Percentiles rank a stretch among this genome's conserved stretches.
Conservation (phyloP, 2,329 filamentous ascomycete genomes). For the Dactylella cylindrospora region DNA sequence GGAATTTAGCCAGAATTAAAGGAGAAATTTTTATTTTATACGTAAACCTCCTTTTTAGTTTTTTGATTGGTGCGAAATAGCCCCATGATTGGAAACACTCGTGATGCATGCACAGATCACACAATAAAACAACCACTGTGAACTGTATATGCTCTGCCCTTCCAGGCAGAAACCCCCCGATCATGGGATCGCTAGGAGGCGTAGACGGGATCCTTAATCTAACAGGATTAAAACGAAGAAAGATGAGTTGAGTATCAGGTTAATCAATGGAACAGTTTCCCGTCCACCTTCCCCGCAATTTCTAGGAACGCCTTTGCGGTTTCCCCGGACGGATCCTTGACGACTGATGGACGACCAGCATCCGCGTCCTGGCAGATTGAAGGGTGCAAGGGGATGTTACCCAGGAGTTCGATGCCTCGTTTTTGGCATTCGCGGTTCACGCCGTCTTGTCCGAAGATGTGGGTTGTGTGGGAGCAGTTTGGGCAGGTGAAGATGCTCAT, state of each 20-base stretch:
- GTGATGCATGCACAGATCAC: too few species aligned
- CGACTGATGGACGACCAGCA: conserved; percentile 82
- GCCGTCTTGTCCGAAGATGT: conserved; percentile 69
- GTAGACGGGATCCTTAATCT: too few species aligned
- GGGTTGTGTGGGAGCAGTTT: conserved; percentile 71
- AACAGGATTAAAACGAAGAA: too few species aligned
- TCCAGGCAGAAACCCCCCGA: too few species aligned
- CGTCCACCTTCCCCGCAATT: conserved; percentile 63
- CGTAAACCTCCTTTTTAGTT: too few species aligned
- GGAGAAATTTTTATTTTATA: too few species aligned
- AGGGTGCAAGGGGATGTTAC: conserved; percentile 84
- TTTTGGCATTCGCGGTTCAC: conserved; percentile 70
- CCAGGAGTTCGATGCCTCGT: conserved; percentile 75
- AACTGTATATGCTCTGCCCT: too few species aligned
- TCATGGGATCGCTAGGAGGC: too few species aligned
- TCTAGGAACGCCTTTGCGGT: conserved; percentile 70
- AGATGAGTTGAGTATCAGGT: not conserved
- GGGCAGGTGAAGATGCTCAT: conserved; percentile 85
- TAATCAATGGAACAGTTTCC: conserved; percentile 37
- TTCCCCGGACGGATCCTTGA: conserved; percentile 75
- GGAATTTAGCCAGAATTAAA: conserved; percentile 37
- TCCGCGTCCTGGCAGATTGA: conserved; percentile 86
- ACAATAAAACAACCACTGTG: too few species aligned
- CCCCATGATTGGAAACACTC: too few species aligned
- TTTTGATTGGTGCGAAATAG: too few species aligned